These are phyloP conservation scores for Alternaria infectoria DNA, from an alignment of 2,329 filamentous ascomycete species.

Conservation along the genomic window DNA sequence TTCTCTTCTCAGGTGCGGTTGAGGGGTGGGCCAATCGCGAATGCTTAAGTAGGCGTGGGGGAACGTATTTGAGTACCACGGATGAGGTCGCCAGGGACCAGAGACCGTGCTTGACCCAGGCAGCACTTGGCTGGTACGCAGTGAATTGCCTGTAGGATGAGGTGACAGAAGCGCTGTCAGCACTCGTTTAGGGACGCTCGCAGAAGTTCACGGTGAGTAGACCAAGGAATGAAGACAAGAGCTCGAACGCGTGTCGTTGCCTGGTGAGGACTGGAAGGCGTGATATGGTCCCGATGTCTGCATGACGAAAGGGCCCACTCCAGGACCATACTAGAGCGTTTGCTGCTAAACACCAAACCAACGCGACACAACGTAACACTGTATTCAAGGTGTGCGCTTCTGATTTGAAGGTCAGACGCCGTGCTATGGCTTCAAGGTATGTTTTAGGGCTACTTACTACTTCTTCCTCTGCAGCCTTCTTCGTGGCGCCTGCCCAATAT, in stretches of 20 bases:
- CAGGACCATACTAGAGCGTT: not conserved
- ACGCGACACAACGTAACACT: not conserved
- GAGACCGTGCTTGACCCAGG: not conserved
- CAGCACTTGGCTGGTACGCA: not conserved
- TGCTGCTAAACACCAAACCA: slow-evolving; percentile 1
- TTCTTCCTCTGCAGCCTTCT: slow-evolving; percentile 3
- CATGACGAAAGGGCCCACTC: not conserved
- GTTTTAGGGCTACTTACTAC: not conserved
- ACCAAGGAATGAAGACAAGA: not conserved
- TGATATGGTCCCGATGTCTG: not conserved
- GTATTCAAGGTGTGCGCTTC: not conserved
- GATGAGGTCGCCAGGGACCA: not conserved
- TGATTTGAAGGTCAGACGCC: not conserved
- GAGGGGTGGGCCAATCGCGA: not conserved
- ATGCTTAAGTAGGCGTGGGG: not conserved
- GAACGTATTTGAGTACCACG: not conserved
- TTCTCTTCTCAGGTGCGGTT: not conserved
- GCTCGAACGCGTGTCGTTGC: not conserved
- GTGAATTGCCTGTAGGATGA: not conserved
- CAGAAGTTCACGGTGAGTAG: not conserved
- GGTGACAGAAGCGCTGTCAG: not conserved
- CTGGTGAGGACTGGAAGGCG: not conserved
- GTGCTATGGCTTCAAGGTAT: not conserved
- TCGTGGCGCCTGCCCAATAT: slow-evolving; percentile 33
- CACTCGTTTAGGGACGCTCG: not conserved